Evolutionary conservation across 2,329 filamentous ascomycete species (phyloP).

Genomic region (Cercospora brassicicola): DNA sequence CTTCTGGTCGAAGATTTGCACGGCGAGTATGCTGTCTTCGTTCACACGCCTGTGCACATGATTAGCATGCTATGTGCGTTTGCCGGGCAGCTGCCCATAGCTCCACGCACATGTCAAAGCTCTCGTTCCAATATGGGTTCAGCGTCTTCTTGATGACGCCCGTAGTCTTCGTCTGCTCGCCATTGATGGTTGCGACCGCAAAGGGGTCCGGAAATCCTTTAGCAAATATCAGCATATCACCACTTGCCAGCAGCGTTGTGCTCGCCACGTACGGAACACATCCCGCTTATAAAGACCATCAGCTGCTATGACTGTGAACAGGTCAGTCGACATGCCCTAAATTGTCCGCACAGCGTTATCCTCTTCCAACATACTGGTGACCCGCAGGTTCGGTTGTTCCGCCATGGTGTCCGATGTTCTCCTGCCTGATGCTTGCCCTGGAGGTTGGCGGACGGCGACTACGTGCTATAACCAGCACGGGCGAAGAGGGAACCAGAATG

Average conservation of each 20-base stretch:
- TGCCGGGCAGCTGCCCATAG: neutral
- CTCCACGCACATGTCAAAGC: slow-evolving; percentile 83
- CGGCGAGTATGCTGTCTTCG: slow-evolving; percentile 93
- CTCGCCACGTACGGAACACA: slow-evolving; percentile 80
- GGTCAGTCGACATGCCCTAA: slow-evolving; percentile 25
- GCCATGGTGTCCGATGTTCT: slow-evolving; percentile 14
- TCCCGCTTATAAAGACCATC: slow-evolving; percentile 98
- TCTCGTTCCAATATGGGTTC: slow-evolving; percentile 99
- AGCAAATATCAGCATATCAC: slow-evolving; percentile 21
- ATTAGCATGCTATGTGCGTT: slow-evolving; percentile 14
- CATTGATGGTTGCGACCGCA: slow-evolving; percentile 92
- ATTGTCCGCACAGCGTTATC: neutral
- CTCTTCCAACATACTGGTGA: slow-evolving; percentile 71
- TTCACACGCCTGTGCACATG: slow-evolving; percentile 68
- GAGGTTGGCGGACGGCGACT: neutral
- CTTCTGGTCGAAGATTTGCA: slow-evolving; percentile 99
- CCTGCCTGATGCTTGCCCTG: neutral
- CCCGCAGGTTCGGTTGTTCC: slow-evolving; percentile 73
- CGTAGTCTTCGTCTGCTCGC: slow-evolving; percentile 98
- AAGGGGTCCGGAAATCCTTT: slow-evolving; percentile 96
- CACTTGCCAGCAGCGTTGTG: slow-evolving; percentile 9
- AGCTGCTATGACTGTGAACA: slow-evolving; percentile 81
- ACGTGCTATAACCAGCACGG: slow-evolving; percentile 1
- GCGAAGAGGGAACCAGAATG: neutral
- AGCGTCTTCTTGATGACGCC: slow-evolving; percentile 94